These are phyloP conservation scores for Keqinozyma sinolaborantium DNA, from an alignment of 1,139 yeast species.

Conservation along the genomic window DNA sequence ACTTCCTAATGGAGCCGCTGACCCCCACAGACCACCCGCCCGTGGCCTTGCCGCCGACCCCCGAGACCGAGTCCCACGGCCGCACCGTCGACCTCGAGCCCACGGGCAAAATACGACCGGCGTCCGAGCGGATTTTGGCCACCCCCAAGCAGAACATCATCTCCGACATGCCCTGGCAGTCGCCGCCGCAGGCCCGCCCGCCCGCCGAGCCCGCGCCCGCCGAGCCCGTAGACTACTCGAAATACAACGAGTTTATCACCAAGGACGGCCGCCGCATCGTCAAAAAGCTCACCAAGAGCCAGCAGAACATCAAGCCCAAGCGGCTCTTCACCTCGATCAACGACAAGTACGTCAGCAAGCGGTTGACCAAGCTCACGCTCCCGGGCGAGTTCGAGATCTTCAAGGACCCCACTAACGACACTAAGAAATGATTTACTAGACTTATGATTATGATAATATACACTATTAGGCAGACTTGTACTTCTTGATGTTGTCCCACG, in stretches of 20 bases:
- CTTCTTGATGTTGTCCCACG: constrained; percentile 45
- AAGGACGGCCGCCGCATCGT: constrained; percentile 23
- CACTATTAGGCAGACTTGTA: constrained; percentile 14
- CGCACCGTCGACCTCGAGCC: constrained; percentile 4
- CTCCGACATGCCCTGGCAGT: constrained; percentile 5
- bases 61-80: constrained; percentile 6
- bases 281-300: constrained; percentile 16
- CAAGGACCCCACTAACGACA: constrained; percentile 7
- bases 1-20: constrained; percentile 7
- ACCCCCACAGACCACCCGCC: constrained; percentile 3
- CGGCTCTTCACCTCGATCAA: constrained; percentile 11
- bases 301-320: constrained; percentile 24
- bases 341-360: constrained; percentile 2
- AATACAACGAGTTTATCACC: constrained; percentile 21
- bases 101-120: constrained; percentile 3
- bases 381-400: constrained; percentile 12
- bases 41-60: constrained; percentile 7
- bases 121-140: constrained; percentile 1
- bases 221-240: constrained; percentile 18
- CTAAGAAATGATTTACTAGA: background rate
- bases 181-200: too few species aligned
- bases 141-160: constrained; percentile 10
- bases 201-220: too few species aligned
- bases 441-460: too few species aligned
- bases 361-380: background rate